phyloP scores from a whole-genome alignment of 2,329 filamentous ascomycete genomes.

The Hypoxylon sp. region DNA sequence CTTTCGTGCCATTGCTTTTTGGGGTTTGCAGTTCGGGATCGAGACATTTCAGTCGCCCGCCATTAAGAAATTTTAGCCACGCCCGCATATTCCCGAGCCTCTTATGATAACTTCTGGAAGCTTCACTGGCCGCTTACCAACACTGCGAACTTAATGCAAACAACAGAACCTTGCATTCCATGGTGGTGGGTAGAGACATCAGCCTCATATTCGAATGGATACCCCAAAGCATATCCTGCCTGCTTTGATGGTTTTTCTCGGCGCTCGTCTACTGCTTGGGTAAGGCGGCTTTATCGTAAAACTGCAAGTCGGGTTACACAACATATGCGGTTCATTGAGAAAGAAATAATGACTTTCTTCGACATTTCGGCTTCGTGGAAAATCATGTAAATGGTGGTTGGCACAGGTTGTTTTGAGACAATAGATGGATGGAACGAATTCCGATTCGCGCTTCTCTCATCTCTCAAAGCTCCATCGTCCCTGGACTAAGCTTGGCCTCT shows the following conservation, averaged over 20 bases:
- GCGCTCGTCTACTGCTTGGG: slow-evolving; percentile 40
- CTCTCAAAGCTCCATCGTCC: slow-evolving; percentile 44
- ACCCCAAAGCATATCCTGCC: slow-evolving; percentile 32
- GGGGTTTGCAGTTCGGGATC: slow-evolving; percentile 19
- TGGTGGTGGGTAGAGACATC: slow-evolving; percentile 43
- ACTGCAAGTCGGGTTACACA: slow-evolving; percentile 47
- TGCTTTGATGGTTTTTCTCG: slow-evolving; percentile 32
- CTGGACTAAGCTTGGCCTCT: slow-evolving; percentile 42
- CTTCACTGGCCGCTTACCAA: slow-evolving; percentile 11
- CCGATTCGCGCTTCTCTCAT: slow-evolving; percentile 49
- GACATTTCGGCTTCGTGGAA: slow-evolving; percentile 30
- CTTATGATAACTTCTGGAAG: slow-evolving; percentile 16
- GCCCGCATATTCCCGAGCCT: slow-evolving; percentile 19
- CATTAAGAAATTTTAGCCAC: slow-evolving; percentile 10
- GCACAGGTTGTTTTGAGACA: slow-evolving; percentile 41
- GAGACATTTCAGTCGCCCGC: background rate
- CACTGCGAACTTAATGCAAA: slow-evolving; percentile 24
- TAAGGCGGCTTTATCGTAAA: slow-evolving; percentile 46
- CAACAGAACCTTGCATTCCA: slow-evolving; percentile 29
- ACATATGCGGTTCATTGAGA: slow-evolving; percentile 41
- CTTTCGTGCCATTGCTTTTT: slow-evolving; percentile 25
- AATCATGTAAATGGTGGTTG: slow-evolving; percentile 30
- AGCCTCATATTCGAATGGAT: slow-evolving; percentile 44
- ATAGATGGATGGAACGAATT: slow-evolving; percentile 47
- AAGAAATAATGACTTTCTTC: slow-evolving; percentile 40